Evolutionary conservation across 257 asterid genomes (phyloP), one percentile per base, ranked within the genome.

Genomic region (Solanum virginianum): DNA sequence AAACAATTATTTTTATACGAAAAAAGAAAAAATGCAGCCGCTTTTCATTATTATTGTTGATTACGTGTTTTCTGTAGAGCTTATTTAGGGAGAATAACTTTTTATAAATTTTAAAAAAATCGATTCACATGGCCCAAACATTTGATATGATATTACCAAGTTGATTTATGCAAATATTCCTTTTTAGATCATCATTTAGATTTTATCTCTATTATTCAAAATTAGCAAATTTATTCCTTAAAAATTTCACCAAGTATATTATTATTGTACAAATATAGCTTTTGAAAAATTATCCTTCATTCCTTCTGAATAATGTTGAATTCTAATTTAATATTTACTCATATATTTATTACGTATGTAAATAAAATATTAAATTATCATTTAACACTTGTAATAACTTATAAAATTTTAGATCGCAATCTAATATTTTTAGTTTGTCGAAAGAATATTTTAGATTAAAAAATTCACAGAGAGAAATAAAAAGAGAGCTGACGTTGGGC

Each of bases 281-380:
- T 2, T n/a, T 10, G 11, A n/a, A 6, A 59, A 59, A 59, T 4
- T 59, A 59, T 6, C 29, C 29, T 60, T 60, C 32, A 1, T 60
- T 0, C 5, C 12, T 8, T 4, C 66, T 10, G 4, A 59, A 59
- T 0, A 59, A 59, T 1, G 3, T n/a, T n/a, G n/a, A 6, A n/a
- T 20, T 56, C 22, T 2, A 18, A 8, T 17, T 3, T 17, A 7
- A 18, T 56, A 17, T 56, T 56, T 17, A 17, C 22, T 1, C 11
- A 7, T 56, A 56, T 56, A 17, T 17, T 17, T n/a, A n/a, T 17
- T 0, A 56, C 18, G 0, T 56, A 17, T 17, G 17, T 8, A 17
- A 17, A 56, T 7, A 56, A 16, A 54, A 54, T 2, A 5, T 4
- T 51, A 51, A 4, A 51, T 5, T 12, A 13, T 51, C 1, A 5